Percentiles rank a stretch among this genome's conserved stretches.
These are phyloP conservation scores for Euphorbia schlechtendalii DNA, from an alignment of 441 rosid genomes.

Conservation along the genomic window DNA sequence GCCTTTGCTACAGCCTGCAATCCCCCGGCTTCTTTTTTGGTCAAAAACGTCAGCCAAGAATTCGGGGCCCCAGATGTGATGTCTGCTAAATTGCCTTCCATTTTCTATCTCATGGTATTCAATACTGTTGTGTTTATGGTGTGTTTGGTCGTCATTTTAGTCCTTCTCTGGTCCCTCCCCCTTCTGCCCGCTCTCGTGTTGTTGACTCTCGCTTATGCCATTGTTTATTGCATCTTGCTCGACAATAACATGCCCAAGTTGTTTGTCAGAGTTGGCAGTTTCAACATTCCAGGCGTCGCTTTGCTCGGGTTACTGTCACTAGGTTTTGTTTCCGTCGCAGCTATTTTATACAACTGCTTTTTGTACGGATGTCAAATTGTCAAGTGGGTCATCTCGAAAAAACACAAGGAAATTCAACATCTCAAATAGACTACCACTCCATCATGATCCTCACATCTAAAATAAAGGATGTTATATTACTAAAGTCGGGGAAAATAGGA, in stretches of 20 bases:
- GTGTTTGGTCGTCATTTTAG: not conserved
- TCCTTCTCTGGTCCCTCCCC: not conserved
- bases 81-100: no score
- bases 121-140: constrained; percentile 7
- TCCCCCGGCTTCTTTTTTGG: constrained; percentile 3
- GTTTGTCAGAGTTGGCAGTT: no score
- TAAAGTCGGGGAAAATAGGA: no score
- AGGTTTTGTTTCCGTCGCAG: not conserved
- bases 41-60: no score
- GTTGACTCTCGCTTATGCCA: not conserved
- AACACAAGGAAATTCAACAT: not conserved
- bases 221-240: no score
- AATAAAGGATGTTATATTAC: no score
- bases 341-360: not conserved
- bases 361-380: not conserved
- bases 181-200: constrained; percentile 8
- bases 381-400: not conserved
- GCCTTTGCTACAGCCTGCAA: constrained; percentile 15
- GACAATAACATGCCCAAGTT: no score
- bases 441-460: no score
- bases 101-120: constrained; percentile 15
- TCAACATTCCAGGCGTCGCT: not conserved
- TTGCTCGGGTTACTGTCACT: constrained; percentile 7
- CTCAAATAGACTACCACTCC: no score
- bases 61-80: no score